Base-by-base conservation (phyloP, 495 filamentous ascomycete species). In the Podospora appendiculata region DNA sequence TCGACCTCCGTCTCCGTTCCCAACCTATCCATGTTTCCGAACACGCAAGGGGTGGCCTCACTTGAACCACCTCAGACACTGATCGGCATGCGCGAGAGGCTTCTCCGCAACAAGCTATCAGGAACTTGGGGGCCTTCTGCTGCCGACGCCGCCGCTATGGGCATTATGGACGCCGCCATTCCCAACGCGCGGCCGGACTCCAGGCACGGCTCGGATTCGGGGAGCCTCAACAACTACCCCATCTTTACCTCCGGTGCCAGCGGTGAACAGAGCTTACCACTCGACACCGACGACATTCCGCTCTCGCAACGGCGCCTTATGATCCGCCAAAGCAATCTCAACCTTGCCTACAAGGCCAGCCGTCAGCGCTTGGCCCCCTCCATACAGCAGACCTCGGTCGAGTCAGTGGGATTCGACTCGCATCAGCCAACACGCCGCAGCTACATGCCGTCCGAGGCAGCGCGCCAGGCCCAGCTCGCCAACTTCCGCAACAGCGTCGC, bases 401-500 rank as follows among this genome's bases (percentile, higher is more conserved):
- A 71, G 0, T 55, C 50, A 7, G 51, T 58, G 8, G 47, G 61
- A 33, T 83, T 78, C 58, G 70, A 84, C 63, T 80, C 80, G 0
- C 79, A 84, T 54, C 82, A 82, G 53, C 81, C 82, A 1, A 66
- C 65, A 18, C 75, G 82, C 13, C 62, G 55, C 4, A 70, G 69
- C 16, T 62, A 50, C 10, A 32, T 61, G 0, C 63, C 72, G 6
- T 61, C 77, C 13, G 66, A 71, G 6, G 62, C 63, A 6, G 75
- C 73, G 38, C 74, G 82, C 17, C 80, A 84, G 25, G 74, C 79
- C 0, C 75, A 78, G 58, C 79, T 94, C 45, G 85, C 85, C n/a
- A 77, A 71, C n/a, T 94, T 88, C 79, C 79, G 89, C 14, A 79
- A 82, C 54, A 86, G 81, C 4, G 70, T 94, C 6, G 81, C 81